Percentiles rank a stretch among this genome's conserved stretches.
phyloP scores from a whole-genome alignment of 2,329 filamentous ascomycete genomes.

The Herpotrichia juniperi region DNA sequence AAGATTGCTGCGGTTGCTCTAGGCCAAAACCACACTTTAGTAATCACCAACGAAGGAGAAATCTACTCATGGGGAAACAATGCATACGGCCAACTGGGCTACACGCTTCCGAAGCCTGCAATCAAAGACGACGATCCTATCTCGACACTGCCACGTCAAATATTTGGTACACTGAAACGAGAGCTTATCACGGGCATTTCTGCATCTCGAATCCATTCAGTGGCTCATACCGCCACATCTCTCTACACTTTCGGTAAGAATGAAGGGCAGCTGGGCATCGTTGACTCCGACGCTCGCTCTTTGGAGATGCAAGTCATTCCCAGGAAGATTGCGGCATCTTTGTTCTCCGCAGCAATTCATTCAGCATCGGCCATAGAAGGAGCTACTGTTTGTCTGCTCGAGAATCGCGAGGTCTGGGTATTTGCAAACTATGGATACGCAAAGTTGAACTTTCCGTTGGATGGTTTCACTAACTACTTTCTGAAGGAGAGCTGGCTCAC shows the following conservation, averaged over 20 bases:
- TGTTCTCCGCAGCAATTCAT: slow-evolving; percentile 74
- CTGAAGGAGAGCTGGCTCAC: slow-evolving; percentile 70
- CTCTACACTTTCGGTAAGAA: slow-evolving; percentile 97
- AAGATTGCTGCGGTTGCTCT: slow-evolving; percentile 79
- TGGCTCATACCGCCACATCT: slow-evolving; percentile 79
- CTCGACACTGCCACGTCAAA: slow-evolving; percentile 80
- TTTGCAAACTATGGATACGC: slow-evolving; percentile 97
- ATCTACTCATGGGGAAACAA: slow-evolving; percentile 96
- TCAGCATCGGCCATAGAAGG: slow-evolving; percentile 88
- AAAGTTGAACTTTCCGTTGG: slow-evolving; percentile 82
- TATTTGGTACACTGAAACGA: slow-evolving; percentile 90
- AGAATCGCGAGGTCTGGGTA: slow-evolving; percentile 88
- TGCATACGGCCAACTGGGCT: slow-evolving; percentile 83
- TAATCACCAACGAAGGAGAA: slow-evolving; percentile 83
- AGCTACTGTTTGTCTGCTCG: slow-evolving; percentile 83
- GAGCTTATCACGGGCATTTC: slow-evolving; percentile 82
- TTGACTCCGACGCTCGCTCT: slow-evolving; percentile 93
- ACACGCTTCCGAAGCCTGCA: slow-evolving; percentile 70
- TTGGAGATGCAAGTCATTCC: slow-evolving; percentile 83
- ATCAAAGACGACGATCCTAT: slow-evolving; percentile 82
- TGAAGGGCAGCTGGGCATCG: slow-evolving; percentile 87
- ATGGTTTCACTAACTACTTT: slow-evolving; percentile 73
- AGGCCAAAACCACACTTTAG: slow-evolving; percentile 90
- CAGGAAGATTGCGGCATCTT: slow-evolving; percentile 84
- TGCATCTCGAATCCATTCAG: slow-evolving; percentile 89